Evolutionary conservation across 129 eudicot genomes (phyloP).

Genomic region (Flaveria linearis): DNA sequence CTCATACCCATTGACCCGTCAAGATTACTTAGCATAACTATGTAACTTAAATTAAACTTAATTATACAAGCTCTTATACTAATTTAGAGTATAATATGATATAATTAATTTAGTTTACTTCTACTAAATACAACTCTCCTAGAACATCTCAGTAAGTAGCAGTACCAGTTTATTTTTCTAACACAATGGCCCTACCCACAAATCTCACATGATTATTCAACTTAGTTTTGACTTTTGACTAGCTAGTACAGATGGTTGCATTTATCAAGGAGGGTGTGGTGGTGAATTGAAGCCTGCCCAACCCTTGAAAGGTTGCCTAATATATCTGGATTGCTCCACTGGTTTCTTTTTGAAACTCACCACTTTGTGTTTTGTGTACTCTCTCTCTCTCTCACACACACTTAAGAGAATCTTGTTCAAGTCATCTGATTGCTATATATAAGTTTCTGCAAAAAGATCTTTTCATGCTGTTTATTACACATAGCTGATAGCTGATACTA

Average conservation of each 20-base stretch:
- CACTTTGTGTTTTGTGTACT: conserved; percentile 60
- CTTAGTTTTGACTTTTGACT: conserved; percentile 3
- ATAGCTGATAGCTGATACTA: neutral
- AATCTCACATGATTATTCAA: neutral
- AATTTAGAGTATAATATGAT: no score
- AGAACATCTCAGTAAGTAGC: no score
- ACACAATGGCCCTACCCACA: conserved; percentile 6
- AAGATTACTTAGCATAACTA: no score
- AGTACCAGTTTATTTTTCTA: no score
- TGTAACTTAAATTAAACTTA: no score
- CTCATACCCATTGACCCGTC: no score
- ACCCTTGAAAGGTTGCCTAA: conserved; percentile 27
- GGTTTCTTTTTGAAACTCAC: conserved; percentile 49
- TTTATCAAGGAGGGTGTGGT: conserved; percentile 24
- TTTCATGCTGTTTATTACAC: neutral
- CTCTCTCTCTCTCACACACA: conserved; percentile 24
- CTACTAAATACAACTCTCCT: no score
- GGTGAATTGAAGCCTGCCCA: conserved; percentile 29
- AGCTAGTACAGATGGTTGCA: neutral
- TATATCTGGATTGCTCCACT: conserved; percentile 37
- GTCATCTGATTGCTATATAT: conserved; percentile 37
- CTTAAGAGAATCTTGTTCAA: conserved; percentile 17
- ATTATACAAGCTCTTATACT: no score
- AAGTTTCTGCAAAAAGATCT: conserved; percentile 22
- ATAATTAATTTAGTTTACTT: no score